Base-by-base conservation (phyloP, 2,329 filamentous ascomycete species). In the Coleophoma eucalyptorum region DNA sequence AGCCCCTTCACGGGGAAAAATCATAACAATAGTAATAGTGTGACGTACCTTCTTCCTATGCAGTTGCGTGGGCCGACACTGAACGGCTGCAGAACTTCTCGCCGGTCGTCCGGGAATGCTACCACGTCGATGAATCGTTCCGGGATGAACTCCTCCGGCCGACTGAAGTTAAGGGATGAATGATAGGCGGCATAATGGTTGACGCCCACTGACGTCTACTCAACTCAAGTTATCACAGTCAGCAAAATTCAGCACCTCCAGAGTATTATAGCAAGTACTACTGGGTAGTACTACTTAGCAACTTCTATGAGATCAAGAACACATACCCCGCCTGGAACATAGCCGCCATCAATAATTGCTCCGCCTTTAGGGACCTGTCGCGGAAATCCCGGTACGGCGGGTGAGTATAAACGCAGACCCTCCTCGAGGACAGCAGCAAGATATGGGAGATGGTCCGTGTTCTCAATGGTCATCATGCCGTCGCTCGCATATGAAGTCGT, bases 401-500 rank as follows among this genome's bases (percentile, higher is more conserved):
- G 51, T 10, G 72, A 70, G 47, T 71, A 75, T 11, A 72, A 54
- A 12, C 76, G 64, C 26, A 78, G 59, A 1, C 63, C 60, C 56
- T 78, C 75, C 2, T 74, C 60, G 2, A 77, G 54, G 20, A 65
- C 65, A 3, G 73, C 74, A 6, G 65, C 54, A 58, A 76, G 63
- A 48, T 76, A 77, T 0, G 6, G 57, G 52, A 41, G 56, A 55
- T 43, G 35, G 13, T 18, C 16, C 2, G 65, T 61, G 1, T 60
- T 58, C 15, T 52, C 49, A 13, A 72, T 50, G n/a, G 59, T 68
- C 44, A 78, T 76, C 4, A 76, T 69, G 0, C 65, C 60, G 20
- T 69, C 62, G 0, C 43, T 55, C 1, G 50, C 48, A 51, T 75
- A 77, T 0, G 62, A 37, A 0, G 61, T 56, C 0, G 72, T 70